Base-by-base conservation (phyloP, 768 basidiomycete species). In the Boletales sp. region DNA sequence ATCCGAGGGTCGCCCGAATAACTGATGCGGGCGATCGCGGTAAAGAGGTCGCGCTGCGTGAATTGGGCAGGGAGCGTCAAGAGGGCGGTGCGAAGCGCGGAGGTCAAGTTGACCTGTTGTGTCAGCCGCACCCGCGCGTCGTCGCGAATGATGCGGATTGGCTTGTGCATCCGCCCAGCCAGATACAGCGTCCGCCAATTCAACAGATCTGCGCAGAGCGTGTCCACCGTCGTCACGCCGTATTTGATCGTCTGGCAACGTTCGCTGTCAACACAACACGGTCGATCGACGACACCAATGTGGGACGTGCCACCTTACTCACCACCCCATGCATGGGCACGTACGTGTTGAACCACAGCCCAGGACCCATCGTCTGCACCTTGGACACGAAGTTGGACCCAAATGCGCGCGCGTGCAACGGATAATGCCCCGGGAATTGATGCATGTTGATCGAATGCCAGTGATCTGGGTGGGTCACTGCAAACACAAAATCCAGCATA, bases 381-480 rank as follows among this genome's bases (percentile, higher is more conserved):
- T 74, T 78, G 15, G 86, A 78, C n/a, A 97, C 84, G 65, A 91
- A 90, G 30, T 78, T 79, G 9, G 85, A 86, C 2, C 96, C 96
- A 9, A 96, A 69, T 37, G 82, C 57, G n/a, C 94, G 79, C n/a
- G 92, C 85, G 59, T 89, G 84, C 13, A 94, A 63, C 0, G 95
- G 87, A 65, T 99, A 99, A 70, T 99, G 96, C 8, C 81, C 76
- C 0, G 95, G 93, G 62, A 87, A 79, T 68, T 94, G 92, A 44
- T 86, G 80, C 82, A 98, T 86, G 68, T 99, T 99, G 68, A 94
- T 90, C 28, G 85, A 89, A 68, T 98, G 96, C 75, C 94, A 99
- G 62, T 96, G 92, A 12, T 79, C 80, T 0, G 96, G 78, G 58
- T 96, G 93, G 2, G 92, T 90, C 40, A 97, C 95, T 0, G 94